phyloP scores from a whole-genome alignment of 2,329 filamentous ascomycete genomes.

The Hortaea werneckii region DNA sequence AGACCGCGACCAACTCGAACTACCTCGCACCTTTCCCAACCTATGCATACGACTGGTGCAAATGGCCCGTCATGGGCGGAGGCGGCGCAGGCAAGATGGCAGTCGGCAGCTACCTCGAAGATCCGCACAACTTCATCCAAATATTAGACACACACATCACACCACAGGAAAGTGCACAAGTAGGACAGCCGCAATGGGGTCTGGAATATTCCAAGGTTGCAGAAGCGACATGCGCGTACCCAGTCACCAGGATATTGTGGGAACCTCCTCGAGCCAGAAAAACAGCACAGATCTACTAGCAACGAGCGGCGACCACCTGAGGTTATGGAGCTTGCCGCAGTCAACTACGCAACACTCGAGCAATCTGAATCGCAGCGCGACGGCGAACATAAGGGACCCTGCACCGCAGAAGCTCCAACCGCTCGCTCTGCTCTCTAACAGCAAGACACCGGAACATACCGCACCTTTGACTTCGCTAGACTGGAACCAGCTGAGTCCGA shows the following conservation, averaged over 20 bases:
- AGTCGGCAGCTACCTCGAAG: slow-evolving; percentile 90
- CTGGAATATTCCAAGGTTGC: slow-evolving; percentile 89
- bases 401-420: slow-evolving; percentile 78
- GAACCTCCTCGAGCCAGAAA: slow-evolving; percentile 89
- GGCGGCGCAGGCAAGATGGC: slow-evolving; percentile 82
- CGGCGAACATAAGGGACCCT: slow-evolving; percentile 48
- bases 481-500: slow-evolving; percentile 96
- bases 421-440: slow-evolving; percentile 86
- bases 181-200: slow-evolving; percentile 61
- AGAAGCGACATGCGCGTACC: slow-evolving; percentile 95
- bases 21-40: slow-evolving; percentile 91
- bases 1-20: slow-evolving; percentile 68
- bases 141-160: slow-evolving; percentile 80
- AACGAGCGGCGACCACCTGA: slow-evolving; percentile 87
- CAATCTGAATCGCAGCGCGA: slow-evolving; percentile 58
- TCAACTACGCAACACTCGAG: slow-evolving; percentile 39
- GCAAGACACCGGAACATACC: slow-evolving; percentile 95
- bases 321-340: slow-evolving; percentile 79
- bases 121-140: slow-evolving; percentile 99
- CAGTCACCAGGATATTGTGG: slow-evolving; percentile 90
- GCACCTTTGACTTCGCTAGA: slow-evolving; percentile 92
- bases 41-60: slow-evolving; percentile 98
- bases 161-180: slow-evolving; percentile 56
- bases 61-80: slow-evolving; percentile 69
- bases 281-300: slow-evolving; percentile 90